A percentile compares a stretch with the other conserved stretches of the same genome.
Conservation (phyloP, 768 basidiomycete species). For the Boletales sp. region DNA sequence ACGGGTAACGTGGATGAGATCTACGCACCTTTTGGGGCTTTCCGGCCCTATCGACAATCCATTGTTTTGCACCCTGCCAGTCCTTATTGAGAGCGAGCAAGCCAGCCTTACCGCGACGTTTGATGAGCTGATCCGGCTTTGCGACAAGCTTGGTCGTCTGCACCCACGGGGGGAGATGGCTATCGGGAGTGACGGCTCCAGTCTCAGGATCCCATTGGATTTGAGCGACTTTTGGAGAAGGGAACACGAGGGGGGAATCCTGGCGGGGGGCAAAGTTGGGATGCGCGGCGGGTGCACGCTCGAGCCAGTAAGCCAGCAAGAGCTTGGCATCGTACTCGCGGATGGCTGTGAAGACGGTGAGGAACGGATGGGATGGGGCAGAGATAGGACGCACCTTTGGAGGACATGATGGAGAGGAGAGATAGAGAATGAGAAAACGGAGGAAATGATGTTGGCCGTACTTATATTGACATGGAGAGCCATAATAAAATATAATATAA, state of each 20-base stretch:
- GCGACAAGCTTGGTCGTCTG: constrained; percentile 85
- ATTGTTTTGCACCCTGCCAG: constrained; percentile 82
- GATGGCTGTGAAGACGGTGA: constrained; percentile 53
- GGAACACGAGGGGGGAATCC: constrained; percentile 45
- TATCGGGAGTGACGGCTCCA: constrained; percentile 54
- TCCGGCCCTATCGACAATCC: constrained; percentile 87
- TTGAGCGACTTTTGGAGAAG: constrained; percentile 79
- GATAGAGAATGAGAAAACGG: constrained; percentile 1
- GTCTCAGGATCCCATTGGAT: constrained; percentile 78
- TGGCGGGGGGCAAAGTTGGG: constrained; percentile 52
- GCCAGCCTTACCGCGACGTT: constrained; percentile 98
- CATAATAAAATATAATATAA: neutral
- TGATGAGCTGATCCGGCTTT: constrained; percentile 98
- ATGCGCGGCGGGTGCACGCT: constrained; percentile 79
- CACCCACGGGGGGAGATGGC: constrained; percentile 73
- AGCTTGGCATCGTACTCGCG: constrained; percentile 99
- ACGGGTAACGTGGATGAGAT: neutral
- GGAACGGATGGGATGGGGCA: neutral
- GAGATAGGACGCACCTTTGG: constrained; percentile 24
- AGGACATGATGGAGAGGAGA: constrained; percentile 27
- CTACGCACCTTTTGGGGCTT: constrained; percentile 74
- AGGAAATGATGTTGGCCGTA: neutral
- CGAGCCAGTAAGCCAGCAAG: constrained; percentile 94
- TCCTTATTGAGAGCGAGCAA: constrained; percentile 91
- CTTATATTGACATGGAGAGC: constrained; percentile 14